These are phyloP conservation scores for Maudiozyma humilis DNA, from an alignment of 1,139 yeast species.

Conservation along the genomic window DNA sequence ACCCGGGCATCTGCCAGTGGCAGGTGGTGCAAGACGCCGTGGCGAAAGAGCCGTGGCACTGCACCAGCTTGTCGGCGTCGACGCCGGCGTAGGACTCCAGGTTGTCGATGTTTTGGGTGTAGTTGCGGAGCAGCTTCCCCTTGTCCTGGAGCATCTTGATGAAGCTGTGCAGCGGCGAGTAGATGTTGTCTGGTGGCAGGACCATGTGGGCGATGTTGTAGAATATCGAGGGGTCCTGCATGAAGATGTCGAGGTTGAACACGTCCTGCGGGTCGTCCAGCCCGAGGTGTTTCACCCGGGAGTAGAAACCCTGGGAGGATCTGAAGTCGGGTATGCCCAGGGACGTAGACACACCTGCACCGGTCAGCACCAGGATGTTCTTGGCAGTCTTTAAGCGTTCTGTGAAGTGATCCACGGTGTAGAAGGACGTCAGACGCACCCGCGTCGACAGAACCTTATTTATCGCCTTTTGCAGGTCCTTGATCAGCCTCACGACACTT, in stretches of 20 bases:
- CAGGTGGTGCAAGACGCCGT: conserved; percentile 84
- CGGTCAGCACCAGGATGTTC: conserved; percentile 74
- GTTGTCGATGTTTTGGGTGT: conserved; percentile 93
- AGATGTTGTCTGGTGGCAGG: conserved; percentile 67
- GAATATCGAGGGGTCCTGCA: conserved; percentile 72
- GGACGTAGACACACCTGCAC: conserved; percentile 93
- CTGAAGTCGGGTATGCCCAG: conserved; percentile 94
- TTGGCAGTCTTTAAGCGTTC: conserved; percentile 45
- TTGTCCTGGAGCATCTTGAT: conserved; percentile 67
- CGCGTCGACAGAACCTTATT: conserved; percentile 50
- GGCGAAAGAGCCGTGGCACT: conserved; percentile 96
- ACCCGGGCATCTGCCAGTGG: conserved; percentile 59
- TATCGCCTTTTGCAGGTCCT: conserved; percentile 51
- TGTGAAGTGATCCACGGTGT: conserved; percentile 54
- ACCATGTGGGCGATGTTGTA: conserved; percentile 85
- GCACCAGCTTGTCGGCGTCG: conserved; percentile 59
- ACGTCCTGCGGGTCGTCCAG: conserved; percentile 91
- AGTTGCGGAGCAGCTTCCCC: conserved; percentile 74
- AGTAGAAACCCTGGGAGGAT: conserved; percentile 80
- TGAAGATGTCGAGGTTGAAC: conserved; percentile 67
- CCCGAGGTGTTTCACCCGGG: conserved; percentile 61
- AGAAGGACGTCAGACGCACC: conserved; percentile 43
- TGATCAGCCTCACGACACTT: conserved; percentile 42
- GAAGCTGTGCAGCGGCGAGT: conserved; percentile 80
- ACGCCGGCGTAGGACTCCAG: conserved; percentile 82